Base-by-base conservation (phyloP, 768 basidiomycete genomes). In the Kwoniella sp. region DNA sequence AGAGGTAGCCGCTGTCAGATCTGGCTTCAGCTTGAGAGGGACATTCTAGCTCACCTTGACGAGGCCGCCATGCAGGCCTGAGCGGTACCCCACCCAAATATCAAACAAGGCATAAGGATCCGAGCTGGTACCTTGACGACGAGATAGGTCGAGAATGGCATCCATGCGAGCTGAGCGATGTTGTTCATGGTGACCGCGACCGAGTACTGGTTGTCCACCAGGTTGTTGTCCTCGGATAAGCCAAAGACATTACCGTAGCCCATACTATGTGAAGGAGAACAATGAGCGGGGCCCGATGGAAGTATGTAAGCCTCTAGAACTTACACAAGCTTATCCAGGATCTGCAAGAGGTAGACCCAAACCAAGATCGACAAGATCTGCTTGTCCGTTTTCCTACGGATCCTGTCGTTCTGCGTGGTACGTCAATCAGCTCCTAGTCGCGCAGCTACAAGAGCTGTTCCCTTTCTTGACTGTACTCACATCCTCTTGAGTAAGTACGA, bases 101-200 rank as follows among this genome's bases (percentile, higher is more conserved):
- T 74, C 20, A 77, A 54, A 22, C 31, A 53, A 28, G 76, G 72
- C 78, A 79, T 79, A 20, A 75, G 60, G 41, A 62, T 45, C 22
- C 72, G 56, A 28, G 76, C 53, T n/a, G 74, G 74, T 7, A 77
- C 67, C 55, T 69, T 60, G 47, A 79, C 78, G 51, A 79, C 70
- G 48, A 79, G 65, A 55, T 76, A 77, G 22, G 78, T 74, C 1
- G 74, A 74, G 57, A 79, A 74, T 8, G 78, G 78, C 57, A 73
- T 70, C 76, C 75, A 79, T 1, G 47, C 70, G 56, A 76, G 68
- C 47, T 77, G 74, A n/a, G 78, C 78, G 26, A 79, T 77, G 31
- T 72, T 67, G 55, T 72, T 71, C 34, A 73, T 70, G n/a, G 67
- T 72, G 22, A 63, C 64, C 37, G 69, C 57, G 1, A 66, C 26